Conservation (phyloP, 257 asterid genomes). For the Solanum habrochaites region DNA sequence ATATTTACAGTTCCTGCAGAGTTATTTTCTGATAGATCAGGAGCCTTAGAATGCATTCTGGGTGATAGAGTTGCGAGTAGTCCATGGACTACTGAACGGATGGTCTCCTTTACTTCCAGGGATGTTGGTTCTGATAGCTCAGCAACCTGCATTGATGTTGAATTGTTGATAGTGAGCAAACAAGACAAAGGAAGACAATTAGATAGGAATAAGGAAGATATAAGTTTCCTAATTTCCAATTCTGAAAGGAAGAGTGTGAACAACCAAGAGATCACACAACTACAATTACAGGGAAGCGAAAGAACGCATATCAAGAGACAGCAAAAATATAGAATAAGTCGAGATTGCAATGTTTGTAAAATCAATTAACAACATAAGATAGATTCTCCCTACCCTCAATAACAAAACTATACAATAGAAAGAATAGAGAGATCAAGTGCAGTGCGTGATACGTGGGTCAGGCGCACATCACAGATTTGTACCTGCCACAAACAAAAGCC, state of each 20-base stretch:
- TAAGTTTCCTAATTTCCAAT: neutral
- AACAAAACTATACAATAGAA: neutral
- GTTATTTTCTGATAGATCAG: conserved; percentile 38
- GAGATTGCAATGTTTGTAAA: neutral
- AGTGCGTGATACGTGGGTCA: neutral
- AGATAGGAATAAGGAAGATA: neutral
- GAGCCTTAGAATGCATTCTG: conserved; percentile 77
- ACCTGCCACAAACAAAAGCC: neutral
- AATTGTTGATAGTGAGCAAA: neutral
- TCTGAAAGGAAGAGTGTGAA: neutral
- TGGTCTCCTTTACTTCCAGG: conserved; percentile 55
- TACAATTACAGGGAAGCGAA: neutral
- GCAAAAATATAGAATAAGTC: neutral
- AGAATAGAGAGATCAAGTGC: neutral
- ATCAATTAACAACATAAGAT: neutral
- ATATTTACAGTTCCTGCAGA: conserved; percentile 28
- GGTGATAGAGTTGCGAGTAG: conserved; percentile 96
- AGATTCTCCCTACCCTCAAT: neutral
- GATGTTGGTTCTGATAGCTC: conserved; percentile 92
- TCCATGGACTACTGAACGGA: conserved; percentile 87
- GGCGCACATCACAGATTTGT: neutral
- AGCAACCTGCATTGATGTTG: conserved; percentile 42
- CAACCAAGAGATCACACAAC: neutral
- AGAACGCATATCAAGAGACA: neutral
- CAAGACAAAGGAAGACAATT: neutral